Base-by-base conservation (phyloP, 345 rosid genomes). In the Salix brachista region DNA sequence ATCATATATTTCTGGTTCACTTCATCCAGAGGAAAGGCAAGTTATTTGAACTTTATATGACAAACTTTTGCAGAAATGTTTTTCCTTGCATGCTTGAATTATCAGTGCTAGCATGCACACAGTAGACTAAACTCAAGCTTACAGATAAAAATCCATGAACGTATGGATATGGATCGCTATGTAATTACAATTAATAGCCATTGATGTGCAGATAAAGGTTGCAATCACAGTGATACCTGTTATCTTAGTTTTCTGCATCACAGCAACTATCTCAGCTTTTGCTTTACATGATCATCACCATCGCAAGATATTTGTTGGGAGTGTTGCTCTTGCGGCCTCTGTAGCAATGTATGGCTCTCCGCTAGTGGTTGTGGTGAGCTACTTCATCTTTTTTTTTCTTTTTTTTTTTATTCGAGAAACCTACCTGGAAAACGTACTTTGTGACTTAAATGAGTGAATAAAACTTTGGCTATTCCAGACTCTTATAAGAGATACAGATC, bases 341-440 rank as follows among this genome's bases (percentile, higher is more conserved):
- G 67, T 83, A 25, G 84, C 87, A 37, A 94, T 94, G 98, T 94
- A 94, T 50, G 90, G 84, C 74, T 86, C 96, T 64, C 97, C 96
- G 6, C 86, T 94, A 18, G 89, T 92, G 17, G 96, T 50, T 56
- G 81, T 94, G 88, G 97, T 90, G 58, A 88, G 93, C 75, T 65
- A 48, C 36, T 37, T 19, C 36, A 64, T 65, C 44, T 71, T 12
- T 19, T 54, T 34, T 34, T 4, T 34, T 4, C 34, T 30, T 28
- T 28, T 19, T 21, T 34, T 34, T 34, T 34, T 32, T 32, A 34
- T 34, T 34, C 36, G 1, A 34, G 5, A 34, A 34, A 34, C 6
- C 36, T 0, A 32, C 5, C 5, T 34, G 6, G 0, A 34, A 34
- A 34, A 34, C 1, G 0, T 34, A 4, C 0, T 34, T 34, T 34